A percentile compares a stretch with the other conserved stretches of the same genome.
Evolutionary conservation across 805 yeast genomes (phyloP).

Genomic region (Candida methanosorbosa): DNA sequence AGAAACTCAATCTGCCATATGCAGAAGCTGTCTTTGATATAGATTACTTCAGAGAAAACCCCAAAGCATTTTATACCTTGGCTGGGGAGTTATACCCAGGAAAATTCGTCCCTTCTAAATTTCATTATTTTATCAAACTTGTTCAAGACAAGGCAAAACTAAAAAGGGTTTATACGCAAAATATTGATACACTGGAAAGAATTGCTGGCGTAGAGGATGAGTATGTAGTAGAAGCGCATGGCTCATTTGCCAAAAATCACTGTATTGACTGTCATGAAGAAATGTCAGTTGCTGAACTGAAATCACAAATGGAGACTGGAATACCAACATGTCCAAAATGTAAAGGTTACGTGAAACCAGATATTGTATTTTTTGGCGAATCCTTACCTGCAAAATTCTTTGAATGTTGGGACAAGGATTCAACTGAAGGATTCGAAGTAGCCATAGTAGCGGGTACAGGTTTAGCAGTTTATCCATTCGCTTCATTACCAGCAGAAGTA

Average conservation of each 20-base stretch:
- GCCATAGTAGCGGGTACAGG: constrained; percentile 92
- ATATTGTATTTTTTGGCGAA: constrained; percentile 93
- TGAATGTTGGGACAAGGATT: constrained; percentile 53
- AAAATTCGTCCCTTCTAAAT: constrained; percentile 71
- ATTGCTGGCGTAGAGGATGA: constrained; percentile 66
- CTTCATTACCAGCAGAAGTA: constrained; percentile 66
- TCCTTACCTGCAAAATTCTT: constrained; percentile 66
- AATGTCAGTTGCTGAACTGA: constrained; percentile 41
- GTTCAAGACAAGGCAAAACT: constrained; percentile 56
- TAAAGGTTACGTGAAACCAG: constrained; percentile 78
- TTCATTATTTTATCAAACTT: constrained; percentile 64
- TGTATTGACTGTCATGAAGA: constrained; percentile 67
- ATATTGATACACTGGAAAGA: constrained; percentile 87
- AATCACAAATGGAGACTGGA: constrained; percentile 24
- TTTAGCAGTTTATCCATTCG: constrained; percentile 85
- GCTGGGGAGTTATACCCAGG: constrained; percentile 88
- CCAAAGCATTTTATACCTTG: constrained; percentile 76
- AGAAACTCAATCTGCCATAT: constrained; percentile 68
- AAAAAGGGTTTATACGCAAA: constrained; percentile 78
- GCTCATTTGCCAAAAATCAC: constrained; percentile 79
- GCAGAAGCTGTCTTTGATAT: constrained; percentile 96
- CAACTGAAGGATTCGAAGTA: constrained; percentile 43
- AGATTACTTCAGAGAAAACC: constrained; percentile 65
- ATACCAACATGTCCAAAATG: constrained; percentile 58
- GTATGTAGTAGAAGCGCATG: constrained; percentile 83